Conservation (phyloP, 108 stramenopile genomes). For the Fistulifera pelliculosa region DNA sequence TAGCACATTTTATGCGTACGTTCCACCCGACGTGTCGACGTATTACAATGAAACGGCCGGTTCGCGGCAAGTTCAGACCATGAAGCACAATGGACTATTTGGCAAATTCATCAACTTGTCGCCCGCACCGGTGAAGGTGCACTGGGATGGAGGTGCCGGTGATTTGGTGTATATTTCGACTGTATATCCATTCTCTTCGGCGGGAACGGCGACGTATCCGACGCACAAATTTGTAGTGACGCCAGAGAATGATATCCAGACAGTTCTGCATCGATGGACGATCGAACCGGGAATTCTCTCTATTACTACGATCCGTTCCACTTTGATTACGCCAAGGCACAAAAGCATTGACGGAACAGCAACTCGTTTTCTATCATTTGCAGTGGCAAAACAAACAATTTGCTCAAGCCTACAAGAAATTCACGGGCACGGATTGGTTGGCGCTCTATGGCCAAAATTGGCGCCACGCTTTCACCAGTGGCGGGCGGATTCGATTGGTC, state of each 20-base stretch:
- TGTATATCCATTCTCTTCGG: slow-evolving; percentile 28
- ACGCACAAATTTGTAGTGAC: slow-evolving; percentile 29
- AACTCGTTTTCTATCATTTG: slow-evolving; percentile 25
- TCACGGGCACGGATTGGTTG: slow-evolving; percentile 40
- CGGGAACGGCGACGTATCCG: slow-evolving; percentile 41
- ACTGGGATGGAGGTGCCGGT: slow-evolving; percentile 18
- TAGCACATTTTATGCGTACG: slow-evolving; percentile 28
- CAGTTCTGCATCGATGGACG: slow-evolving; percentile 13
- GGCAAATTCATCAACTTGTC: slow-evolving; percentile 41
- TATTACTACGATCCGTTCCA: slow-evolving; percentile 58
- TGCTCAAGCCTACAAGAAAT: slow-evolving; percentile 24
- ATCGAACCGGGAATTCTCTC: slow-evolving; percentile 23
- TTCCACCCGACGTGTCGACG: slow-evolving; percentile 31
- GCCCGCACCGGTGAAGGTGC: slow-evolving; percentile 17
- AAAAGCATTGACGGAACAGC: slow-evolving; percentile 21
- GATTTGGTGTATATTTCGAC: slow-evolving; percentile 24
- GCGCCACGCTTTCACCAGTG: slow-evolving; percentile 32
- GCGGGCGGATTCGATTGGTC: slow-evolving; percentile 43
- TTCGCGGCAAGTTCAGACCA: neutral
- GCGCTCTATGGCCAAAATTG: slow-evolving; percentile 24
- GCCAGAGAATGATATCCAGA: slow-evolving; percentile 1
- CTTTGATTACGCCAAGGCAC: slow-evolving; percentile 31
- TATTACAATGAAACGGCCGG: slow-evolving; percentile 38
- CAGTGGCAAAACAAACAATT: slow-evolving; percentile 43
- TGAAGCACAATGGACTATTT: slow-evolving; percentile 20